phyloP scores from a whole-genome alignment of 108 stramenopile genomes.

The Nannochloropsis granulata region DNA sequence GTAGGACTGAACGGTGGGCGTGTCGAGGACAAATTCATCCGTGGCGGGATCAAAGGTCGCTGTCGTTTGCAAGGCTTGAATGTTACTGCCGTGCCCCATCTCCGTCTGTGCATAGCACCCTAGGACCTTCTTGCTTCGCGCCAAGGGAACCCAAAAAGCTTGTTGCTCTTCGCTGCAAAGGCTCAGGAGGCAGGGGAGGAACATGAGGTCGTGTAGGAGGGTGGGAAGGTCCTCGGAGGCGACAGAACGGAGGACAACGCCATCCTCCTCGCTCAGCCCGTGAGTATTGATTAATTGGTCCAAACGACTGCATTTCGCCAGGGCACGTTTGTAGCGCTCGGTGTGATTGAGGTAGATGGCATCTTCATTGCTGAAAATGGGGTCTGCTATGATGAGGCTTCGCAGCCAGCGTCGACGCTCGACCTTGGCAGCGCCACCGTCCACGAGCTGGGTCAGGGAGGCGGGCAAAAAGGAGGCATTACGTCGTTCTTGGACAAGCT shows the following conservation, averaged over 20 bases:
- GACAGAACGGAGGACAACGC: not conserved
- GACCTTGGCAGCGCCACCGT: not conserved
- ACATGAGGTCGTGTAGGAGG: conserved; percentile 19
- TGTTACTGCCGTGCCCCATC: conserved; percentile 73
- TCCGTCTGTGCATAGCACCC: conserved; percentile 93
- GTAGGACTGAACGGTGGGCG: conserved; percentile 55
- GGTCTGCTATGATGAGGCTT: not conserved
- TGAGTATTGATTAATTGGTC: not conserved
- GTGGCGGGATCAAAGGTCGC: conserved; percentile 65
- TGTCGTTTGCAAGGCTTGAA: conserved; percentile 80
- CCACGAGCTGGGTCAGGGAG: not conserved
- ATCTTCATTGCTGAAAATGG: not conserved
- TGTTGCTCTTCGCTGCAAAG: conserved; percentile 49
- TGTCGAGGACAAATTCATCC: conserved; percentile 60
- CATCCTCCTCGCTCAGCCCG: not conserved
- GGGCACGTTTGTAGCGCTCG: not conserved
- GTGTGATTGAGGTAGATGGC: not conserved
- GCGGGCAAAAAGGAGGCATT: not conserved
- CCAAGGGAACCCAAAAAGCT: conserved; percentile 66
- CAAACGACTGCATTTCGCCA: not conserved
- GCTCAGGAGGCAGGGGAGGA: conserved; percentile 11
- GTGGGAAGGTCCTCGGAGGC: conserved; percentile 4
- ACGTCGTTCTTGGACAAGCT: not conserved
- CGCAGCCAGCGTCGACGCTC: not conserved
- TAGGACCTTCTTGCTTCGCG: conserved; percentile 73